Conservation (phyloP, 495 filamentous ascomycete genomes). For the Aspergillus haitiensis region DNA sequence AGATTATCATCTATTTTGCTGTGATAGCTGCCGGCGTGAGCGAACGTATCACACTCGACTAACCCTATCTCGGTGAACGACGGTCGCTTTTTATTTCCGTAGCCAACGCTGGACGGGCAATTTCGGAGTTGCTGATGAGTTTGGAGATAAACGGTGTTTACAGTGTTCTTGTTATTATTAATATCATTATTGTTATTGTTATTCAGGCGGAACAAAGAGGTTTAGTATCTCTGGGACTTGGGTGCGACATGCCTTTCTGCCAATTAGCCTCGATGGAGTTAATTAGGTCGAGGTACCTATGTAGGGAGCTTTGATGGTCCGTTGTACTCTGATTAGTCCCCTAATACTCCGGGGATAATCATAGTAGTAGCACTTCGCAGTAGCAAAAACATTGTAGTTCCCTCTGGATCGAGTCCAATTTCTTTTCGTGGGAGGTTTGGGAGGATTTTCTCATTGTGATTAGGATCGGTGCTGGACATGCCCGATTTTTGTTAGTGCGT, state of each 20-base stretch:
- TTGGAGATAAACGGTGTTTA: neutral
- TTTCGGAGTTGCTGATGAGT: constrained; percentile 2
- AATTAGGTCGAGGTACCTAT: too few species aligned
- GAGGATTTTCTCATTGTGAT: constrained; percentile 8
- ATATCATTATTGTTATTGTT: neutral
- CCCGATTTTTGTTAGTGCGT: constrained; percentile 18
- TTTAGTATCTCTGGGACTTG: too few species aligned
- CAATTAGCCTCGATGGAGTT: too few species aligned
- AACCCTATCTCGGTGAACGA: neutral
- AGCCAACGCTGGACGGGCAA: neutral
- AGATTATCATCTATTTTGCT: neutral
- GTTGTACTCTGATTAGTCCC: too few species aligned
- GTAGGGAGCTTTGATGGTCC: too few species aligned
- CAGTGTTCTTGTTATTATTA: neutral
- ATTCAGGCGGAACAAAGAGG: neutral
- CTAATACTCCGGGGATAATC: too few species aligned
- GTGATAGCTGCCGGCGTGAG: neutral
- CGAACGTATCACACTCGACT: constrained; percentile 6
- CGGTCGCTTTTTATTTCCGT: neutral
- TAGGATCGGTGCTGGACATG: constrained; percentile 18
- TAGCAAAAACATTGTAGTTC: neutral
- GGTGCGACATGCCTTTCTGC: too few species aligned
- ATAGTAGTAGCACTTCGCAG: too few species aligned
- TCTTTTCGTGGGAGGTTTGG: neutral
- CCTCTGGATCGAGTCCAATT: neutral